These are phyloP conservation scores for Hyaloscypha bicolor DNA, from an alignment of 495 filamentous ascomycete genomes.

Conservation along the genomic window DNA sequence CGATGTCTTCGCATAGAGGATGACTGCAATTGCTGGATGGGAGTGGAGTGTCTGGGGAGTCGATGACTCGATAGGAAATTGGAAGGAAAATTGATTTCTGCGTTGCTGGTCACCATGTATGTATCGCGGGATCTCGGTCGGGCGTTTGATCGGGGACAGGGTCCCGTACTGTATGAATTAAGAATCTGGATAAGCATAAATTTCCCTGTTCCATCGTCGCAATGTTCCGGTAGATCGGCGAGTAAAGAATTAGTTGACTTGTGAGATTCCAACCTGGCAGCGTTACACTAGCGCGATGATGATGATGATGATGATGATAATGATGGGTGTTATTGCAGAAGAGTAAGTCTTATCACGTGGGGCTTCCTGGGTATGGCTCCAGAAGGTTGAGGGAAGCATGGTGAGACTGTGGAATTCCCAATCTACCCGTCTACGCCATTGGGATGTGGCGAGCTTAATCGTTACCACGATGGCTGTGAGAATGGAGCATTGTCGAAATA, in stretches of 20 bases:
- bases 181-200: slow-evolving; percentile 10
- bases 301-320: neutral
- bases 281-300: neutral
- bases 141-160: slow-evolving; percentile 23
- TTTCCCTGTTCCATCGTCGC: neutral
- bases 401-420: neutral
- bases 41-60: neutral
- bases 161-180: neutral
- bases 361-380: neutral
- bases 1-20: slow-evolving; percentile 79
- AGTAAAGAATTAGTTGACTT: neutral
- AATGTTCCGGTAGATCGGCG: neutral
- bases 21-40: neutral
- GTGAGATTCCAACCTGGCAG: neutral
- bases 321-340: neutral
- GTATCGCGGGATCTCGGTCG: slow-evolving; percentile 5
- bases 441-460: neutral
- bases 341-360: neutral
- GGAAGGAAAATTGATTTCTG: slow-evolving; percentile 10
- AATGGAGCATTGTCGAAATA: neutral
- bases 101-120: slow-evolving; percentile 11
- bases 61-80: neutral
- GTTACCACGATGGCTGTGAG: neutral
- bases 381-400: neutral
- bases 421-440: neutral